Conservation (phyloP, 2,329 filamentous ascomycete species). For the Aspergillus brasiliensis region DNA sequence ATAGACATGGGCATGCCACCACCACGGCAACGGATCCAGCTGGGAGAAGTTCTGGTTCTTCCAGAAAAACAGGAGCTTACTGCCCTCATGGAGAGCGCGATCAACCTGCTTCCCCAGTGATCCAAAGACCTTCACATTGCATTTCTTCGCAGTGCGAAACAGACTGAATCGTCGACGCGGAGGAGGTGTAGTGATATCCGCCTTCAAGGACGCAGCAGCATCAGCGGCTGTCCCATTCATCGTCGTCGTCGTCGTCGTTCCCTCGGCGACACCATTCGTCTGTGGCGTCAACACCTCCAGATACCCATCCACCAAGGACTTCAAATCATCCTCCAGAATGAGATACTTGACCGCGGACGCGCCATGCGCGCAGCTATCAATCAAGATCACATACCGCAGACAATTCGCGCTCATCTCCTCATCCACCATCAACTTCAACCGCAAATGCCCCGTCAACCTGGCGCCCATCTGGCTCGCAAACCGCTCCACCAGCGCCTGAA, state of each 20-base stretch:
- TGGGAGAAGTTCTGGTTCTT: constrained; percentile 57
- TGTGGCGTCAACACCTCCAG: constrained; percentile 26
- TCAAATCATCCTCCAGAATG: constrained; percentile 35
- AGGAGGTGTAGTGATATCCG: constrained; percentile 1
- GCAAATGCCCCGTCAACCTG: constrained; percentile 68
- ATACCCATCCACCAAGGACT: constrained; percentile 30
- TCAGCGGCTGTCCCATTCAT: not conserved
- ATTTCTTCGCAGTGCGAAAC: constrained; percentile 8
- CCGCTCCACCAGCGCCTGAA: constrained; percentile 65
- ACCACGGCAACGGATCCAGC: constrained; percentile 60
- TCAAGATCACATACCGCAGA: constrained; percentile 37
- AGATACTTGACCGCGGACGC: constrained; percentile 27
- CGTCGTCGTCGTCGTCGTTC: no score
- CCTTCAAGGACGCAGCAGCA: not conserved
- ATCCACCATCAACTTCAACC: constrained; percentile 70
- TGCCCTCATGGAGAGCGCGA: constrained; percentile 22
- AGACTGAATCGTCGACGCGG: constrained; percentile 5
- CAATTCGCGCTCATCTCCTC: constrained; percentile 38
- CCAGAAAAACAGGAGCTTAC: constrained; percentile 51
- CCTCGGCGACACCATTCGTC: constrained; percentile 11
- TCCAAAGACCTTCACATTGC: constrained; percentile 6
- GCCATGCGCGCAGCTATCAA: constrained; percentile 36
- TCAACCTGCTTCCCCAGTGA: constrained; percentile 17
- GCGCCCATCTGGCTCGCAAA: constrained; percentile 56
- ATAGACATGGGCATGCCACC: constrained; percentile 60